These are phyloP conservation scores for Calycina herbarum DNA, from an alignment of 2,329 filamentous ascomycete genomes.

Conservation along the genomic window DNA sequence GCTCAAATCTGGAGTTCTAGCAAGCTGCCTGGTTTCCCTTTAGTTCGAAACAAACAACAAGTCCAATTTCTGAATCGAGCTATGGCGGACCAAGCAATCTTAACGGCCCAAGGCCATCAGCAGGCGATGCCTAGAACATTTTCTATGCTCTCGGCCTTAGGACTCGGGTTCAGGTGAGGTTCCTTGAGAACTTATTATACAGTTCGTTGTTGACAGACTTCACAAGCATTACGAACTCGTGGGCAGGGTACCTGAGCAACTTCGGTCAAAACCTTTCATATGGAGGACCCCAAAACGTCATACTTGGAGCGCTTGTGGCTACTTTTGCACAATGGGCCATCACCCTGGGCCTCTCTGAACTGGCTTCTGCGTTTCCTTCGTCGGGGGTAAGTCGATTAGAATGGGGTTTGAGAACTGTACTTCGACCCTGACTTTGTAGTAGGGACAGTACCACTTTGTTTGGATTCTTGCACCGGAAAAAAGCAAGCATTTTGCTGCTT, in stretches of 20 bases:
- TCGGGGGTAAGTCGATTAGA: conserved; percentile 20
- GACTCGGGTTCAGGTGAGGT: conserved; percentile 29
- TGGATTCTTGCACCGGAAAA: conserved; percentile 28
- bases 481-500: conserved; percentile 12
- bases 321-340: conserved; percentile 28
- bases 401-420: background rate
- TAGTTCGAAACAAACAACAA: background rate
- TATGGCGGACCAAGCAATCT: conserved; percentile 12
- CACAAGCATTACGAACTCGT: conserved; percentile 33
- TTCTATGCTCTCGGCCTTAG: conserved; percentile 28
- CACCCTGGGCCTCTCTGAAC: conserved; percentile 32
- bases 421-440: background rate
- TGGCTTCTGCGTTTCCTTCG: conserved; percentile 33
- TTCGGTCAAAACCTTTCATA: conserved; percentile 24
- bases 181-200: background rate
- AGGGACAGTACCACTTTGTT: conserved; percentile 38
- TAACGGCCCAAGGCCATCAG: conserved; percentile 14
- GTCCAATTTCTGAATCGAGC: background rate
- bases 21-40: no score
- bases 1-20: no score
- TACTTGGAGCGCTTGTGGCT: conserved; percentile 32
- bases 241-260: conserved; percentile 32
- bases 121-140: conserved; percentile 26
- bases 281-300: conserved; percentile 32
- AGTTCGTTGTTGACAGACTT: background rate